phyloP scores from a whole-genome alignment of 495 filamentous ascomycete genomes.

The Cercophora scortea region DNA sequence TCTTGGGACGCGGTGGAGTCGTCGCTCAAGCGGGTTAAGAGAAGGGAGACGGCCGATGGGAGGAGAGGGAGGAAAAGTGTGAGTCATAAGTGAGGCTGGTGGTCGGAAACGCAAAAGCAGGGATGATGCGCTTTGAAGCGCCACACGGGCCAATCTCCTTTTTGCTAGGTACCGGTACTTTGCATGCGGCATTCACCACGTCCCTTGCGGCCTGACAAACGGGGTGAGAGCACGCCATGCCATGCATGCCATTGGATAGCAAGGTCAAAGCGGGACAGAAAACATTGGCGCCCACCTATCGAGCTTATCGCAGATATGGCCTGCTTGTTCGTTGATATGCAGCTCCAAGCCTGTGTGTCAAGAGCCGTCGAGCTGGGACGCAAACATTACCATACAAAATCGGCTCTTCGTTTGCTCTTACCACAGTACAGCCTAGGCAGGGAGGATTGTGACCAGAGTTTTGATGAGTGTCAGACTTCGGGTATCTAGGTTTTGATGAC shows the following conservation, averaged over 20 bases:
- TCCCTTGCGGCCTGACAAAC: slow-evolving; percentile 6
- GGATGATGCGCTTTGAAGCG: slow-evolving; percentile 7
- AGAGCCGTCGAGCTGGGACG: not conserved
- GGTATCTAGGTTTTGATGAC: too few relatives aligned
- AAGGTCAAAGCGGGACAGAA: not conserved
- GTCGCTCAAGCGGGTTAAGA: too few relatives aligned
- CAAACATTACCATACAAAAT: not conserved
- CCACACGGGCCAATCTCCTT: slow-evolving; percentile 10
- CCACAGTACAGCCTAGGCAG: too few relatives aligned
- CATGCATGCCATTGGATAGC: too few relatives aligned
- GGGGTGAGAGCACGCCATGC: not conserved
- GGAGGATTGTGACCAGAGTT: too few relatives aligned
- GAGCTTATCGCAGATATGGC: not conserved
- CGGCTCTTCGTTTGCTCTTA: not conserved
- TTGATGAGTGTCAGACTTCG: too few relatives aligned
- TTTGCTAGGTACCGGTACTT: slow-evolving; percentile 8
- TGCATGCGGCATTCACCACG: slow-evolving; percentile 2
- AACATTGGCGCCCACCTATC: not conserved
- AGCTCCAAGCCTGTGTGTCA: not conserved
- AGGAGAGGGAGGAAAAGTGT: slow-evolving; percentile 1
- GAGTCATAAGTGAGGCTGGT: slow-evolving; percentile 18
- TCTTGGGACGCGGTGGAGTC: not conserved
- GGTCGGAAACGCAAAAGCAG: not conserved
- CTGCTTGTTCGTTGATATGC: too few relatives aligned
- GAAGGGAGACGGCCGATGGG: too few relatives aligned